These are phyloP conservation scores for Excoecaria agallocha DNA, from an alignment of 345 rosid genomes.

Conservation along the genomic window DNA sequence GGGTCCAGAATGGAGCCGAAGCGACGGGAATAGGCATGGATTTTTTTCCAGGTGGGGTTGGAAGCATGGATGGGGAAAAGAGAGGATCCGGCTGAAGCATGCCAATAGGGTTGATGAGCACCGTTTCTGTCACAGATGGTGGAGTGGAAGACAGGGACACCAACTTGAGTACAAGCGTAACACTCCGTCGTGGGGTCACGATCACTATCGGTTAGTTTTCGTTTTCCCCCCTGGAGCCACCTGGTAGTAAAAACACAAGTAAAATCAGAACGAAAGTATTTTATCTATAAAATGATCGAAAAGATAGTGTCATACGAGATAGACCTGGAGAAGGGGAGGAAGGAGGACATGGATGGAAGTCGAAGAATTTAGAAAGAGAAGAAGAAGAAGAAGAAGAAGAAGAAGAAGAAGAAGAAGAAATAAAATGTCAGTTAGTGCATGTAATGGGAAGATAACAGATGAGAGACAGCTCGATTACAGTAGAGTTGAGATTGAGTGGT, in stretches of 20 bases:
- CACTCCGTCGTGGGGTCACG: constrained; percentile 20
- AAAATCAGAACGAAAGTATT: not conserved
- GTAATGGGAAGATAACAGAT: not conserved
- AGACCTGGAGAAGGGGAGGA: not conserved
- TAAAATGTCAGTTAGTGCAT: not conserved
- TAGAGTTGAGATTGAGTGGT: no score
- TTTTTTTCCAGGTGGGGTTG: not conserved
- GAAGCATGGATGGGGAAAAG: constrained; percentile 21
- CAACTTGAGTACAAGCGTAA: constrained; percentile 35
- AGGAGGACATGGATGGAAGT: not conserved
- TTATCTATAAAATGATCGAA: not conserved
- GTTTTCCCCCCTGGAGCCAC: not conserved
- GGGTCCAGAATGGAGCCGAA: constrained; percentile 46
- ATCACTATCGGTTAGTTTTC: not conserved
- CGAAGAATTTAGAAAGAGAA: no score
- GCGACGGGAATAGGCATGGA: not conserved
- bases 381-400: no score
- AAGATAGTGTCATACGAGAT: not conserved
- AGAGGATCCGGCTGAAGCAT: constrained; percentile 46
- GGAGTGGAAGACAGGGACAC: constrained; percentile 47
- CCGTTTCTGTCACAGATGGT: constrained; percentile 27
- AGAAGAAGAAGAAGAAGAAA: no score
- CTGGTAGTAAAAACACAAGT: not conserved
- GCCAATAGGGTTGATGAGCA: constrained; percentile 41
- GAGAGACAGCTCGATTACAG: not conserved